Evolutionary conservation across 257 asterid genomes (phyloP), one percentile per base, ranked within the genome.

Genomic region (Solanum neorickii): DNA sequence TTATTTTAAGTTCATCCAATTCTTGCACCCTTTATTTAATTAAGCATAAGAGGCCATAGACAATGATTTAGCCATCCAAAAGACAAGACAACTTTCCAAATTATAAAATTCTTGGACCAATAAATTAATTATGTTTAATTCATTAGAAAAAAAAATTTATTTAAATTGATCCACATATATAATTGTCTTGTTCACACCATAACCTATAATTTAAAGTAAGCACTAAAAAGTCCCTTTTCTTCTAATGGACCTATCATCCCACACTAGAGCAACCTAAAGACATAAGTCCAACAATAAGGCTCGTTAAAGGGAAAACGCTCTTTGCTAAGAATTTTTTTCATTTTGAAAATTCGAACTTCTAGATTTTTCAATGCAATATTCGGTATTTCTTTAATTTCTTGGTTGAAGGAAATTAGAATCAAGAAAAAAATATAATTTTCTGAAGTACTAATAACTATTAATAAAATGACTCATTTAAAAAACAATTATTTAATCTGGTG

Each of bases 31-130:
- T 37, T 52, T 46, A 46, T 35, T 11, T 77, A 13, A 25, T n/a
- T 42, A 39, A 86, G 31, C 88, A 25, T 33, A 42, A 39, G 72
- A 49, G 88, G 49, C 47, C 73, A 41, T 52, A 25, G 15, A 86
- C 86, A 56, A 86, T 86, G 69, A 86, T 77, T 73, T 7, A 39
- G 80, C 65, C 65, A 18, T 76, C 84, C 68, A 77, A 86, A 76
- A 86, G 86, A 86, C 86, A 3, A 86, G 56, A 59, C 35, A 60
- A 44, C 6, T 42, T 74, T 44, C 31, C 9, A 85, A 70, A 1
- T 85, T 85, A 9, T 85, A 74, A 70, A 60, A 41, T 29, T 47
- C 29, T 47, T 80, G 69, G 85, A 15, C 66, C 68, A 25, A 25
- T 37, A 18, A 7, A 74, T 29, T 18, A 46, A 15, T 25, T 46